phyloP scores from a whole-genome alignment of 108 stramenopile species.

The Skeletonema marinoi region DNA sequence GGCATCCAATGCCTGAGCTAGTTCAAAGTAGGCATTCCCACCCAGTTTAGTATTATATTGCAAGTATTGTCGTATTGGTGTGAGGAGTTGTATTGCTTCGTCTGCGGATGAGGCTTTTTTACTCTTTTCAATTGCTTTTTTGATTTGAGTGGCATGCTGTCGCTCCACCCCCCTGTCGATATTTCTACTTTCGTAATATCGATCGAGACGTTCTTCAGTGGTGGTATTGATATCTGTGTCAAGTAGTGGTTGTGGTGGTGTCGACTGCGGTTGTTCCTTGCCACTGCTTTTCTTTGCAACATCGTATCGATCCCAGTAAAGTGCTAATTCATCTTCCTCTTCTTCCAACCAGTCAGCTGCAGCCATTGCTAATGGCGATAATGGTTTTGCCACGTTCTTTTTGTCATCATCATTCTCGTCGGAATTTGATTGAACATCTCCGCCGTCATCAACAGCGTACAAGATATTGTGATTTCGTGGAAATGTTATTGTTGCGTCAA shows the following conservation, averaged over 20 bases:
- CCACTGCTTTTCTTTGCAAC: neutral
- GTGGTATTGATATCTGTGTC: neutral
- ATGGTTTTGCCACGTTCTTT: neutral
- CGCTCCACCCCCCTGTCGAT: slow-evolving; percentile 11
- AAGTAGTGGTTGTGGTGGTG: neutral
- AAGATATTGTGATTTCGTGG: neutral
- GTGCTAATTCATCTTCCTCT: slow-evolving; percentile 15
- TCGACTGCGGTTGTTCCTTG: neutral
- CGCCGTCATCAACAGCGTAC: neutral
- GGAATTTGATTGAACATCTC: neutral
- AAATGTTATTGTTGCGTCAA: neutral
- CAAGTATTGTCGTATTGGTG: slow-evolving; percentile 9
- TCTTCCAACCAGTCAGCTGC: slow-evolving; percentile 35
- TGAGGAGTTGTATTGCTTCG: slow-evolving; percentile 16
- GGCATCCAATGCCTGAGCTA: slow-evolving; percentile 15
- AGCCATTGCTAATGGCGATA: slow-evolving; percentile 23
- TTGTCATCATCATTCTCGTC: neutral
- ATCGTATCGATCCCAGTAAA: slow-evolving; percentile 30
- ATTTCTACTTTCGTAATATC: slow-evolving; percentile 13
- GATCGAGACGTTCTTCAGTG: slow-evolving; percentile 20
- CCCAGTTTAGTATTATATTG: slow-evolving; percentile 16
- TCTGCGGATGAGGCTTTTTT: slow-evolving; percentile 7
- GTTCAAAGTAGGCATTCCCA: slow-evolving; percentile 14
- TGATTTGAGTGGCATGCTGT: neutral
- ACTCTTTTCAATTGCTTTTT: neutral